Conservation (phyloP, 2,329 filamentous ascomycete species). For the Cladosporium sp. region DNA sequence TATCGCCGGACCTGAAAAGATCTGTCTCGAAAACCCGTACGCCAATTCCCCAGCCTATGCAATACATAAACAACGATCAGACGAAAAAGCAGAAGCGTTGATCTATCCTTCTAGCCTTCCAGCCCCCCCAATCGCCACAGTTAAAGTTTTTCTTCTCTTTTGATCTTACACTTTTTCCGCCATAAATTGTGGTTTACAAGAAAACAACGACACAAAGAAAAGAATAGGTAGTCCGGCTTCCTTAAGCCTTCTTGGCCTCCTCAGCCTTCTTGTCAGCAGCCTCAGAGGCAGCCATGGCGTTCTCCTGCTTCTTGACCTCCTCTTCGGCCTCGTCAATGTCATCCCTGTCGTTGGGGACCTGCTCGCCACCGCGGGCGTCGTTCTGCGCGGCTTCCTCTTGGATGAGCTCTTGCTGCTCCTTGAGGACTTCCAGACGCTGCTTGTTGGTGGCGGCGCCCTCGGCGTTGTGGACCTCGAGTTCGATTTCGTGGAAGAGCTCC, state of each 20-base stretch:
- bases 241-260: constrained; percentile 18
- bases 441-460: constrained; percentile 98
- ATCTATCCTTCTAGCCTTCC: not conserved
- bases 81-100: not conserved
- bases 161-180: constrained; percentile 4
- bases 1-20: not conserved
- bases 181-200: constrained; percentile 1
- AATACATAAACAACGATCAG: not conserved
- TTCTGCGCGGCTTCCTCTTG: constrained; percentile 95
- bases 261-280: constrained; percentile 17
- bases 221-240: not conserved
- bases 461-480: constrained; percentile 94
- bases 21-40: not conserved
- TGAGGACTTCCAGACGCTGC: constrained; percentile 95
- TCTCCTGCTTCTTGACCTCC: constrained; percentile 22
- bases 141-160: not conserved
- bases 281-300: constrained; percentile 9
- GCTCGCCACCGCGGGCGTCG: constrained; percentile 58
- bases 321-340: constrained; percentile 75
- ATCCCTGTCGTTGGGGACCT: constrained; percentile 69
- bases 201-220: not conserved
- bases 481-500: constrained; percentile 98
- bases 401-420: constrained; percentile 97
- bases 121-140: not conserved
- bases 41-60: not conserved